Evolutionary conservation across 768 basidiomycete species (phyloP), one percentile per base, ranked within the genome.

Genomic region (Coprinopsis marcescibilis): DNA sequence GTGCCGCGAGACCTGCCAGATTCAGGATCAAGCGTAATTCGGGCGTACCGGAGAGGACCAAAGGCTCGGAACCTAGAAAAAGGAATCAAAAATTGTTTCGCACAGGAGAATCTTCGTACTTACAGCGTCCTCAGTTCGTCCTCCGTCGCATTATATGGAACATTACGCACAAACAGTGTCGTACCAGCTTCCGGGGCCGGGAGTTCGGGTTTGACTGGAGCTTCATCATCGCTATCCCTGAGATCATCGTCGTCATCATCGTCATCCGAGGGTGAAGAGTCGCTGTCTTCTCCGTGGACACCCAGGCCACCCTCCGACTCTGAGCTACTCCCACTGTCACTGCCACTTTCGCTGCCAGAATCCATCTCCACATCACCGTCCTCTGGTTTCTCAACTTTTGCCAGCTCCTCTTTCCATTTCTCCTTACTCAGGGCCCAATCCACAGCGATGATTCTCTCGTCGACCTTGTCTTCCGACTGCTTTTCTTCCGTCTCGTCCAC

Each of bases 371-470:
- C 58, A 52, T 69, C 67, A 52, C 63, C 71, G 29, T 65, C 65
- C 6, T 66, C 61, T 4, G 61, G 67, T 10, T 55, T 66, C 32
- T 63, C 72, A 26, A 66, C 70, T 60, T 82, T 80, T 36, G 74
- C 76, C 64, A 81, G 79, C 55, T 83, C 85, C 60, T 86, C 82
- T 61, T 89, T 76, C 89, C 90, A 96, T 65, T 82, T 86, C 39
- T 89, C 86, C 67, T 96, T 95, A 62, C 91, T 90, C 60, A 97
- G 64, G 3, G 93, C 95, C 90, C 92, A 97, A 68, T 97, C 94
- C 21, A 98, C 95, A 5, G 92, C 91, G 30, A 95, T 88, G 13
- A 80, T 68, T 43, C 92, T 71, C 58, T 77, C 80, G 1, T 62
- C 66, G 0, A 65, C 62, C 33, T 58, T 61, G n/a, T n/a, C n/a